phyloP scores from a whole-genome alignment of 192 early-diverging fungal species.

The Entophlyctis luteolus region DNA sequence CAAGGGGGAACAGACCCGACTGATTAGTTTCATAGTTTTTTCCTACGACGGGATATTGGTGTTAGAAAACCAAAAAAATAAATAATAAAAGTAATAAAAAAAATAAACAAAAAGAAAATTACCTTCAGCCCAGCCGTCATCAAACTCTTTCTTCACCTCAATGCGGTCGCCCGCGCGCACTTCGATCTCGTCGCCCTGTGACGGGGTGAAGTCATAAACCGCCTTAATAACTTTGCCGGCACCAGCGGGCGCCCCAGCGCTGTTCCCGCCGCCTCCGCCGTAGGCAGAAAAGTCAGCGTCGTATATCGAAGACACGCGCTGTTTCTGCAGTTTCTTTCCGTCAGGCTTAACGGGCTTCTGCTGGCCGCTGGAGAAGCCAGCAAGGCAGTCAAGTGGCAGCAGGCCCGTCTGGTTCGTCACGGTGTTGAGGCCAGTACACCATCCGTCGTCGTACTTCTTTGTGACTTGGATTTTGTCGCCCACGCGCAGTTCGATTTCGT shows the following conservation, averaged over 20 bases:
- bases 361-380: not conserved
- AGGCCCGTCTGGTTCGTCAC: conserved; percentile 42
- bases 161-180: conserved; percentile 1
- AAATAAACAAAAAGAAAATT: not conserved
- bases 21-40: conserved; percentile 45
- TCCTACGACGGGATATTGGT: conserved; percentile 13
- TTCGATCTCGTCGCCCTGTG: not conserved
- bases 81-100: not conserved
- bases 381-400: conserved; percentile 52
- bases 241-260: not conserved
- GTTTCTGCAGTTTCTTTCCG: not conserved
- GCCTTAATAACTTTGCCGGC: not conserved
- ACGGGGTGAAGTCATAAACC: conserved; percentile 1
- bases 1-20: conserved; percentile 48
- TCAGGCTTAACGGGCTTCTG: not conserved
- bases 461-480: conserved; percentile 8
- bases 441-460: conserved; percentile 29
- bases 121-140: not conserved
- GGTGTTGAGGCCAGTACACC: conserved; percentile 49
- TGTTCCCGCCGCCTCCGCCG: not conserved
- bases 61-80: too few species aligned
- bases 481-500: conserved; percentile 12
- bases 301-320: not conserved
- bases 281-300: not conserved
- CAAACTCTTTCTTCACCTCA: not conserved